phyloP scores from a whole-genome alignment of 768 basidiomycete species.

The Pisolithus sp. region DNA sequence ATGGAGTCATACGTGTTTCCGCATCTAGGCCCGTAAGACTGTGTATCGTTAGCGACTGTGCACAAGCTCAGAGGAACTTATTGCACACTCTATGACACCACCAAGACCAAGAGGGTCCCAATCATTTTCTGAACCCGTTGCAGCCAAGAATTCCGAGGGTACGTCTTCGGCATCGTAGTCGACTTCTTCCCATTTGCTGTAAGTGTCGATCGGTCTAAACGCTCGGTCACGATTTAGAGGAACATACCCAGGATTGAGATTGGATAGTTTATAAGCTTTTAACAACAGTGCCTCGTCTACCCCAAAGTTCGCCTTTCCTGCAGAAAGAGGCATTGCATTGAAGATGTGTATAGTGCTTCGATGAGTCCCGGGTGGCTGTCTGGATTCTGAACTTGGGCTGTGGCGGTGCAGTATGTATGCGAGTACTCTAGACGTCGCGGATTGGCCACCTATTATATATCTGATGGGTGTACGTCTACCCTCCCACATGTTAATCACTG shows the following conservation, averaged over 20 bases:
- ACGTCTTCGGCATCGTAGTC: conserved; percentile 81
- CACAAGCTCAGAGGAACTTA: conserved; percentile 7
- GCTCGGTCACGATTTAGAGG: neutral
- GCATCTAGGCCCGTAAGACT: conserved; percentile 67
- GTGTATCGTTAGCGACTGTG: conserved; percentile 1
- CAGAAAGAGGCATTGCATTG: conserved; percentile 22
- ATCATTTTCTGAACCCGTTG: conserved; percentile 51
- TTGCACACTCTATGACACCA: conserved; percentile 46
- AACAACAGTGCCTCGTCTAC: conserved; percentile 79
- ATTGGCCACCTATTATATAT: too few species aligned
- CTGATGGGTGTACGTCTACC: too few species aligned
- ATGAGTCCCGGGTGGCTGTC: too few species aligned
- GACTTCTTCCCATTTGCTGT: conserved; percentile 84
- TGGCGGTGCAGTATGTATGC: neutral
- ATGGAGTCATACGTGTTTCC: conserved; percentile 59
- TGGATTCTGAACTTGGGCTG: too few species aligned
- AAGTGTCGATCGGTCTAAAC: neutral
- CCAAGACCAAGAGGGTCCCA: conserved; percentile 81
- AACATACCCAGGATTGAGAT: conserved; percentile 66
- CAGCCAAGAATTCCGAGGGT: conserved; percentile 61
- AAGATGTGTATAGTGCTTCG: neutral
- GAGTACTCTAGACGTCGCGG: too few species aligned
- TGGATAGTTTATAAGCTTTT: conserved; percentile 81
- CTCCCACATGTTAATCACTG: too few species aligned
- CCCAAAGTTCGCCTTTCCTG: conserved; percentile 61